Percentiles rank a stretch among this genome's conserved stretches.
phyloP scores from a whole-genome alignment of 768 basidiomycete genomes.

The Serendipita vermifera region DNA sequence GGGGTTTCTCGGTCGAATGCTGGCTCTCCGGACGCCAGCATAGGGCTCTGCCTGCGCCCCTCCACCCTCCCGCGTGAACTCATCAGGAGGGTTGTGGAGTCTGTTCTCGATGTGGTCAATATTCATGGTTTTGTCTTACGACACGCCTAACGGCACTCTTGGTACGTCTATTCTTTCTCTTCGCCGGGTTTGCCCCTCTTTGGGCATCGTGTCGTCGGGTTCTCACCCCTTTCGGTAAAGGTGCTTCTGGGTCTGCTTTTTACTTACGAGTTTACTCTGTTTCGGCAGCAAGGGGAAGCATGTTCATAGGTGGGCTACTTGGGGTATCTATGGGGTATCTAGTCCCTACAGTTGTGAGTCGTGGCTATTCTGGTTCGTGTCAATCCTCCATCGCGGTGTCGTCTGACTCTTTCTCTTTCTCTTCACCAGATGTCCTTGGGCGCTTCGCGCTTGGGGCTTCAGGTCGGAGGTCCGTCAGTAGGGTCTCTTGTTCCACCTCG shows the following conservation, averaged over 20 bases:
- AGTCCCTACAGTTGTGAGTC: no score
- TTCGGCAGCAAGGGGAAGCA: no score
- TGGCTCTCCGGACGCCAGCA: background rate
- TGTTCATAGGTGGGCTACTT: no score
- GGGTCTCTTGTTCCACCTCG: background rate
- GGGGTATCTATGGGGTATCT: no score
- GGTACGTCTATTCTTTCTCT: no score
- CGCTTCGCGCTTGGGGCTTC: no score
- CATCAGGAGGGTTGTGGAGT: conserved; percentile 1
- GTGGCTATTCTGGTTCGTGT: no score
- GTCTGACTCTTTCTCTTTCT: background rate
- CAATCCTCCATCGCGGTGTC: no score
- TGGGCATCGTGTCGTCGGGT: background rate
- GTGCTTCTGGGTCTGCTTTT: no score
- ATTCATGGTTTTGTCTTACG: background rate
- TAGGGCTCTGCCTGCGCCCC: conserved; percentile 3
- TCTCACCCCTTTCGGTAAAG: background rate
- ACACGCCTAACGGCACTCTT: conserved; percentile 1
- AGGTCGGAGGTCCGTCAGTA: background rate
- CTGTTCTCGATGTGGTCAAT: background rate
- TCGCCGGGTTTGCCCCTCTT: background rate
- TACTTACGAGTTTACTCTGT: no score
- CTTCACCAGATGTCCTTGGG: no score
- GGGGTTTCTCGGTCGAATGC: background rate
- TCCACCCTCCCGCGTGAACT: background rate